A percentile compares a stretch with the other conserved stretches of the same genome.
Conservation (phyloP, 768 basidiomycete species). For the Xanthoconium purpureum region DNA sequence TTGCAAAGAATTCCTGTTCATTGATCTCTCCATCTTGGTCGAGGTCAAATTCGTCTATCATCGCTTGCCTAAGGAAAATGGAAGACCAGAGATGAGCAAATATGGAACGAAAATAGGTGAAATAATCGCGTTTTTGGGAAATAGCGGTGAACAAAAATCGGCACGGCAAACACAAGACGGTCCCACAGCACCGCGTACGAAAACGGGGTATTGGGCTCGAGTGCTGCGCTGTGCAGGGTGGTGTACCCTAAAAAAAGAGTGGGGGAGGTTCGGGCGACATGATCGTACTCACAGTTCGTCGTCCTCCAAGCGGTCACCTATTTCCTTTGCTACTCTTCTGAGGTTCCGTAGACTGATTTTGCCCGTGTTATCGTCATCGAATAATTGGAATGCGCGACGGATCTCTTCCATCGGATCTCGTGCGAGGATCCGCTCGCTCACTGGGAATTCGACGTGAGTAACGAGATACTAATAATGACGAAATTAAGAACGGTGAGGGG, state of each 20-base stretch:
- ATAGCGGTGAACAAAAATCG: conserved; percentile 26
- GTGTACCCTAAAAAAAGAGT: conserved; percentile 15
- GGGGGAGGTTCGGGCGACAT: conserved; percentile 2
- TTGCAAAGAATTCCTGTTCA: conserved; percentile 93
- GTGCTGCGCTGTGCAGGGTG: conserved; percentile 24
- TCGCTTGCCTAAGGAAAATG: conserved; percentile 75
- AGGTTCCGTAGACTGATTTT: conserved; percentile 91
- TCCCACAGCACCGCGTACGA: conserved; percentile 21
- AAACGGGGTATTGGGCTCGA: conserved; percentile 30
- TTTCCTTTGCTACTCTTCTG: conserved; percentile 91
- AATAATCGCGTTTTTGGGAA: conserved; percentile 16
- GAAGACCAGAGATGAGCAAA: conserved; percentile 33
- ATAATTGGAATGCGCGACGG: conserved; percentile 90
- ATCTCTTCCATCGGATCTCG: conserved; percentile 98
- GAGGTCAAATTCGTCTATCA: conserved; percentile 99
- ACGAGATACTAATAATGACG: not conserved
- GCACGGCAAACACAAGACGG: conserved; percentile 15
- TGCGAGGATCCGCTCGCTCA: conserved; percentile 90
- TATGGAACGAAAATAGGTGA: conserved; percentile 15
- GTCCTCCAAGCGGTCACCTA: conserved; percentile 92
- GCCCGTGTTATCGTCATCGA: conserved; percentile 94
- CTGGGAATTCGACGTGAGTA: conserved; percentile 42
- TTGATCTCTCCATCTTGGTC: conserved; percentile 98
- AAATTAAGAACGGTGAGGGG: not conserved
- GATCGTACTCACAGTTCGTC: conserved; percentile 82